Evolutionary conservation across 1,284 basidiomycete species (phyloP), one percentile per base, ranked within the genome.

Genomic region (Mycosarcoma maydis): DNA sequence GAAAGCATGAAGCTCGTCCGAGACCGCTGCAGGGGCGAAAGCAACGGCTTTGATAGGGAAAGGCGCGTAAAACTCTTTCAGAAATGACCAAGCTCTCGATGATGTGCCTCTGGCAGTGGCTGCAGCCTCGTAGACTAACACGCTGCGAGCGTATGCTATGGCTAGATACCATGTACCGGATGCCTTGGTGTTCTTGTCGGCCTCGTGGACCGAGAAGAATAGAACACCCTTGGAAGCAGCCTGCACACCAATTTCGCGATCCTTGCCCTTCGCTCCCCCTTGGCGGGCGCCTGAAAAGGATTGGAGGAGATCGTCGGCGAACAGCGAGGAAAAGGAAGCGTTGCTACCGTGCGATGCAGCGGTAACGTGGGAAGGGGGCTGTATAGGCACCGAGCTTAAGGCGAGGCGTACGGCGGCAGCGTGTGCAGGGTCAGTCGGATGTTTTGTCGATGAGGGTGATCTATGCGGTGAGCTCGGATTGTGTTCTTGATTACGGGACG

Each of bases 111-210:
- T 52, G 3, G 72, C 51, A n/a, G 62, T 43, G 4, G 29, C 29
- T 10, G 60, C 39, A 16, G 74, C 72, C 45, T 76, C 74, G 52
- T 76, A 76, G 5, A 76, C 48, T 49, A 67, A 52, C 44, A 76
- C 57, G 29, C 59, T 67, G 33, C 72, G 72, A 27, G 68, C 45
- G 17, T 58, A 62, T 9, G 74, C 58, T 16, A 76, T 51, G 20
- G 74, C 74, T 8, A 76, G 42, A 45, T 76, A 76, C 74, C 74
- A 76, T 13, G 74, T 76, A 16, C 74, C 74, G 8, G 61, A 40
- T 6, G 57, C 72, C 34, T 72, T 72, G 37, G 62, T 64, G 26
- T 74, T 61, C 11, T 57, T 23, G 19, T 24, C 51, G 4, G 74
- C 74, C 38, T 76, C 72, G 33, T 74, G 68, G 3, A 76, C 52